Conservation (phyloP, 306 rosid species). For the Coriaria nepalensis region DNA sequence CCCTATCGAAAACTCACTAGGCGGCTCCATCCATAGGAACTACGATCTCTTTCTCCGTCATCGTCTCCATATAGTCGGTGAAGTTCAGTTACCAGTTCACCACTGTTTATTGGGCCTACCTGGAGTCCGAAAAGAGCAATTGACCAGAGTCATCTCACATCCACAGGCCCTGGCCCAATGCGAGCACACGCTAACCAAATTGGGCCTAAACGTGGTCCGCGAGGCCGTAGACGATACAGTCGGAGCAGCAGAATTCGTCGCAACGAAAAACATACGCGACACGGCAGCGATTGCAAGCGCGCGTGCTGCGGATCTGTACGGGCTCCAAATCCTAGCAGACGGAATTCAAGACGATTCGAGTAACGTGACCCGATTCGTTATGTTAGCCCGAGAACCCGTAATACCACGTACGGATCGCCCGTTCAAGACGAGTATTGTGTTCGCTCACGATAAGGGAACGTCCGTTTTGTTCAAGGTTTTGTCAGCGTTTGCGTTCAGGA, state of each 20-base stretch:
- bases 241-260: conserved; percentile 80
- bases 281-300: conserved; percentile 83
- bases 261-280: conserved; percentile 53
- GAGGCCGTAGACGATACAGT: conserved; percentile 97
- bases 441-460: conserved; percentile 86
- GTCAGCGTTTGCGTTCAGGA: conserved; percentile 78
- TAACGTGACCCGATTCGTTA: conserved; percentile 85
- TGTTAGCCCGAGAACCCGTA: conserved; percentile 85
- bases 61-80: conserved; percentile 94
- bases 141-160: conserved; percentile 80
- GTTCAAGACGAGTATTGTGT: conserved; percentile 88
- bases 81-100: conserved; percentile 83
- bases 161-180: conserved; percentile 93
- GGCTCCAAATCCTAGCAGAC: conserved; percentile 46
- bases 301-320: conserved; percentile 77
- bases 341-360: conserved; percentile 90
- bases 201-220: conserved; percentile 74
- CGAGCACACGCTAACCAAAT: conserved; percentile 67
- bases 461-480: conserved; percentile 88
- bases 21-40: conserved; percentile 90
- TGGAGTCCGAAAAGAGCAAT: conserved; percentile 55
- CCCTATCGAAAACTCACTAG: conserved; percentile 85
- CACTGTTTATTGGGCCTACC: conserved; percentile 90
- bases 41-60: conserved; percentile 97
- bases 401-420: conserved; percentile 83